phyloP scores from a whole-genome alignment of 352 stramenopile species.

The Blastocystis sp. region DNA sequence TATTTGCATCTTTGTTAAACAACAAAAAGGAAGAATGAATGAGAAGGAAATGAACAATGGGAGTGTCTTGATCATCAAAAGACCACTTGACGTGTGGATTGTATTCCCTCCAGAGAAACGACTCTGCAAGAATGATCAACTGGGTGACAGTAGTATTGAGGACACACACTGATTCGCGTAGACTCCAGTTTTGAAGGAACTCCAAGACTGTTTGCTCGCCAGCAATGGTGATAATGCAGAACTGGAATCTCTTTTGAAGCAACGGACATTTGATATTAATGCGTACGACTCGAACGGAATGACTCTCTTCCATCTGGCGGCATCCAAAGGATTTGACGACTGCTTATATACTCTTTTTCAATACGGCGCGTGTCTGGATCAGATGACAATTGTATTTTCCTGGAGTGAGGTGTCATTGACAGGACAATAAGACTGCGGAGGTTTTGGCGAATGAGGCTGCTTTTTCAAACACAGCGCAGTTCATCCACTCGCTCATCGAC shows the following conservation, averaged over 20 bases:
- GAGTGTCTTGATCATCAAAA: slow-evolving; percentile 22
- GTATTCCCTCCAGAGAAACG: not conserved
- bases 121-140: not conserved
- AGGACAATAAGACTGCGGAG: slow-evolving; percentile 13
- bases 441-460: not conserved
- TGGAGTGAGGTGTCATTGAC: not conserved
- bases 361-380: slow-evolving; percentile 17
- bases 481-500: not conserved
- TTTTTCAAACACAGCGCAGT: slow-evolving; percentile 41
- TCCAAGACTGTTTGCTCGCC: slow-evolving; percentile 14
- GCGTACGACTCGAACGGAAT: slow-evolving; percentile 19
- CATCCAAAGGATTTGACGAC: slow-evolving; percentile 14
- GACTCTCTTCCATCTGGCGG: slow-evolving; percentile 48
- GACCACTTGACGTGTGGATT: not conserved
- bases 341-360: slow-evolving; percentile 43
- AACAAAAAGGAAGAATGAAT: not conserved
- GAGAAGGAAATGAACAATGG: not conserved
- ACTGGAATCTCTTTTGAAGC: not conserved
- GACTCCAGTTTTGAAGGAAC: slow-evolving; percentile 8
- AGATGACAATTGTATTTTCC: slow-evolving; percentile 8
- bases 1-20: too few relatives aligned
- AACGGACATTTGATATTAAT: slow-evolving; percentile 31
- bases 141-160: slow-evolving; percentile 14
- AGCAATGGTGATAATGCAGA: not conserved
- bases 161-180: not conserved